Evolutionary conservation across 2,329 filamentous ascomycete genomes (phyloP).

Genomic region (Paraconiothyrium brasiliense): DNA sequence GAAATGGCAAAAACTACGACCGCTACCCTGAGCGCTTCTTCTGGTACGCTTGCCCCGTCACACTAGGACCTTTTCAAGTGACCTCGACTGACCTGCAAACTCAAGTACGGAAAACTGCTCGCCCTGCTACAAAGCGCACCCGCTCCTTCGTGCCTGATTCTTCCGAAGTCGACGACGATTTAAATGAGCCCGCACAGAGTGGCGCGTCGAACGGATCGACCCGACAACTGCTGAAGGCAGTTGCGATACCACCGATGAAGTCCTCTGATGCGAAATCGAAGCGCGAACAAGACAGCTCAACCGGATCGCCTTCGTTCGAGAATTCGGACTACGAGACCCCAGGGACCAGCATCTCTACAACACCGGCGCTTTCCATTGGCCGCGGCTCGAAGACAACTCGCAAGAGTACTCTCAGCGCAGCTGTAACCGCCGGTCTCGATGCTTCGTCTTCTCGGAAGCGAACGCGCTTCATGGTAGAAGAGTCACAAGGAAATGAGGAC

Average conservation of each 20-base stretch:
- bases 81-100: background rate
- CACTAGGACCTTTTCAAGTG: no score
- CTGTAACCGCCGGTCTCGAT: conserved; percentile 24
- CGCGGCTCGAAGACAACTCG: conserved; percentile 33
- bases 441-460: conserved; percentile 38
- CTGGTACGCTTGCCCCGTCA: conserved; percentile 3
- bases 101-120: conserved; percentile 9
- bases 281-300: conserved; percentile 35
- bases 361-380: conserved; percentile 58
- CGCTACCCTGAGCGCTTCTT: background rate
- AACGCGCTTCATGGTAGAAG: conserved; percentile 29
- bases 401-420: conserved; percentile 33
- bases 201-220: conserved; percentile 15
- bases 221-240: conserved; percentile 44
- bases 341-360: conserved; percentile 66
- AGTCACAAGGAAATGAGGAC: conserved; percentile 41
- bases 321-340: conserved; percentile 67
- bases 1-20: conserved; percentile 15
- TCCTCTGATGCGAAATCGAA: conserved; percentile 22
- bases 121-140: conserved; percentile 26
- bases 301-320: conserved; percentile 44
- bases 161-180: conserved; percentile 41
- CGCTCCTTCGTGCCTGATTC: conserved; percentile 44
- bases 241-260: conserved; percentile 42
- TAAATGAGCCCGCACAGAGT: conserved; percentile 22